phyloP scores from a whole-genome alignment of 208 protist genomes.

The Leishmania tarentolae region DNA sequence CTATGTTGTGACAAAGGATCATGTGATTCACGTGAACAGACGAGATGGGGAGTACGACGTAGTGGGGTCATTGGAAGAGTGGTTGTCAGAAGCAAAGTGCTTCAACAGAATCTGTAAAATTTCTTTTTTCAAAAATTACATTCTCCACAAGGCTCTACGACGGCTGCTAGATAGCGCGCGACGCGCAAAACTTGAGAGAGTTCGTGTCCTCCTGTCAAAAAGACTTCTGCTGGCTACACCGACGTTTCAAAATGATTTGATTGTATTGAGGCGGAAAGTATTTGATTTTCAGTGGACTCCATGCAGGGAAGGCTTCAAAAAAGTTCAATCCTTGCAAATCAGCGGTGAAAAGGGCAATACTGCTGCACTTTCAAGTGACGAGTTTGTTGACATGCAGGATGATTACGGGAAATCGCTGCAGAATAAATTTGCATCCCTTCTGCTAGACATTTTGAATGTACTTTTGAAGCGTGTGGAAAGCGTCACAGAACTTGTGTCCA shows the following conservation, averaged over 20 bases:
- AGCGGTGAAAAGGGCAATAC: neutral
- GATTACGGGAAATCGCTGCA: slow-evolving; percentile 48
- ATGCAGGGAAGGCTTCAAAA: neutral
- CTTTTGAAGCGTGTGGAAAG: slow-evolving; percentile 41
- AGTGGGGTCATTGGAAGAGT: slow-evolving; percentile 47
- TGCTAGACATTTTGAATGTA: slow-evolving; percentile 35
- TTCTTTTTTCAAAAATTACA: slow-evolving; percentile 66
- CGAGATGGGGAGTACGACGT: slow-evolving; percentile 50
- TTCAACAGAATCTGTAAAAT: slow-evolving; percentile 56
- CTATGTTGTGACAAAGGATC: slow-evolving; percentile 72
- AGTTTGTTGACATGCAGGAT: slow-evolving; percentile 37
- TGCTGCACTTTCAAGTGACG: slow-evolving; percentile 25
- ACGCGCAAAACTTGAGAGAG: slow-evolving; percentile 26
- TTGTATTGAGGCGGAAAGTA: slow-evolving; percentile 24
- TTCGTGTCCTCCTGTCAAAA: slow-evolving; percentile 43
- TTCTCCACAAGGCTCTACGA: slow-evolving; percentile 49
- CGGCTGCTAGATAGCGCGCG: slow-evolving; percentile 40
- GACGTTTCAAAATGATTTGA: slow-evolving; percentile 33
- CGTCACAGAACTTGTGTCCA: neutral
- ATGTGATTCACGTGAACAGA: slow-evolving; percentile 72
- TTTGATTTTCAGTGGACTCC: slow-evolving; percentile 38
- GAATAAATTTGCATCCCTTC: slow-evolving; percentile 58
- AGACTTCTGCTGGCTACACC: slow-evolving; percentile 48
- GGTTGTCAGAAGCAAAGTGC: slow-evolving; percentile 55
- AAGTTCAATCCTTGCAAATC: slow-evolving; percentile 19